Conservation (phyloP, 192 early-diverging fungal species). For the Podila clonocystis region DNA sequence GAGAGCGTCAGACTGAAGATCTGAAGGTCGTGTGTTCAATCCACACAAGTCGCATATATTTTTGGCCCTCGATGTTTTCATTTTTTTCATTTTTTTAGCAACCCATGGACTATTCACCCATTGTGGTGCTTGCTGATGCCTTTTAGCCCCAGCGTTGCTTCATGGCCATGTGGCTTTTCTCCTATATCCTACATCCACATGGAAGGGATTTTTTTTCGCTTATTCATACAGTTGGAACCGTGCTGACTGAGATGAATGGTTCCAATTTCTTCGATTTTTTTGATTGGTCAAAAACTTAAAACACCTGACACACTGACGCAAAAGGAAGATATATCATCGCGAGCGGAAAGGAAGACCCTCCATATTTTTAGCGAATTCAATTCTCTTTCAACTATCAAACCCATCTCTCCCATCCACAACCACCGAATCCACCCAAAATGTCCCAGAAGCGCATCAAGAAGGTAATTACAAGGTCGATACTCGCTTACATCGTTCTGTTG, state of each 20-base stretch:
- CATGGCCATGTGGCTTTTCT: neutral
- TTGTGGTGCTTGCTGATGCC: too few relatives aligned
- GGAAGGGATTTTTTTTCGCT: neutral
- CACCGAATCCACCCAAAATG: slow-evolving; percentile 64
- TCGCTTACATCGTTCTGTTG: neutral
- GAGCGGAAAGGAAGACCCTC: neutral
- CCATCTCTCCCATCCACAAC: slow-evolving; percentile 6
- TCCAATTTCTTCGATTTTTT: neutral
- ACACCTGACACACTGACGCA: too few relatives aligned
- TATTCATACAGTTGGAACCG: too few relatives aligned
- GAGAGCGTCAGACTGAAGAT: slow-evolving; percentile 69
- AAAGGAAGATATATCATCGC: too few relatives aligned
- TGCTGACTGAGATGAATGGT: too few relatives aligned
- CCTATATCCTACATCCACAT: neutral
- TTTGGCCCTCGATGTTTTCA: neutral
- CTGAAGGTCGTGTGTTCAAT: slow-evolving; percentile 64
- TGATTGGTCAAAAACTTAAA: slow-evolving; percentile 1
- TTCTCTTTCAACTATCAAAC: slow-evolving; percentile 13
- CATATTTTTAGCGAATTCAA: slow-evolving; percentile 1
- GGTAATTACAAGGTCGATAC: slow-evolving; percentile 62
- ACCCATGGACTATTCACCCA: neutral
- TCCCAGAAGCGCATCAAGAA: slow-evolving; percentile 99
- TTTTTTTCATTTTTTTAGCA: neutral
- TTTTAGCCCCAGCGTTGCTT: neutral
- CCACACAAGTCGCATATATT: slow-evolving; percentile 48